Conservation (phyloP, 345 rosid genomes). For the Microcos paniculata region DNA sequence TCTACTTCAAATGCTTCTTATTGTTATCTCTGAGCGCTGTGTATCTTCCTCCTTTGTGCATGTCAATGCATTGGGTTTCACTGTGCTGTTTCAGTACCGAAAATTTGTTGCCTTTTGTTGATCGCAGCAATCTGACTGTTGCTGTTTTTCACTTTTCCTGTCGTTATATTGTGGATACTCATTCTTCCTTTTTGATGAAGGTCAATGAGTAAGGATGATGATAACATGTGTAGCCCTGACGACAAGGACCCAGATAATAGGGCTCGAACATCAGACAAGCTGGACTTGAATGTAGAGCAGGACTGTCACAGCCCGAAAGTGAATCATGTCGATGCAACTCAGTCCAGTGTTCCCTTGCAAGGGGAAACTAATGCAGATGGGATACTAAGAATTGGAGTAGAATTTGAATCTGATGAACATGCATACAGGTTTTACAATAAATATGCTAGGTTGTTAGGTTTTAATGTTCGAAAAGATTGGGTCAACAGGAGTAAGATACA, state of each 20-base stretch:
- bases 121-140: too few relatives aligned
- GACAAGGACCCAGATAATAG: constrained; percentile 20
- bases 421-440: constrained; percentile 30
- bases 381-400: constrained; percentile 28
- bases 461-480: constrained; percentile 39
- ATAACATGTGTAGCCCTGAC: constrained; percentile 9
- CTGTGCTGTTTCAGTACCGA: not conserved
- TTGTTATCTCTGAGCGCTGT: not conserved
- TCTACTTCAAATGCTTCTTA: not conserved
- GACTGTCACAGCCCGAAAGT: constrained; percentile 20
- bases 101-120: not conserved
- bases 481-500: constrained; percentile 33
- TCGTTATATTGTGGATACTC: not conserved
- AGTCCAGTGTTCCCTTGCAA: constrained; percentile 16
- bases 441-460: constrained; percentile 37
- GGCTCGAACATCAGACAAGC: constrained; percentile 18
- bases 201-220: constrained; percentile 26
- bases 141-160: not conserved
- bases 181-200: constrained; percentile 16
- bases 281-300: constrained; percentile 38
- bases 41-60: not conserved
- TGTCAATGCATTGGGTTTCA: not conserved
- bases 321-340: constrained; percentile 6
- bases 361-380: constrained; percentile 13
- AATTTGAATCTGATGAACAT: constrained; percentile 37